These are phyloP conservation scores for Boletus rubescentipes DNA, from an alignment of 768 basidiomycete genomes.

Conservation along the genomic window DNA sequence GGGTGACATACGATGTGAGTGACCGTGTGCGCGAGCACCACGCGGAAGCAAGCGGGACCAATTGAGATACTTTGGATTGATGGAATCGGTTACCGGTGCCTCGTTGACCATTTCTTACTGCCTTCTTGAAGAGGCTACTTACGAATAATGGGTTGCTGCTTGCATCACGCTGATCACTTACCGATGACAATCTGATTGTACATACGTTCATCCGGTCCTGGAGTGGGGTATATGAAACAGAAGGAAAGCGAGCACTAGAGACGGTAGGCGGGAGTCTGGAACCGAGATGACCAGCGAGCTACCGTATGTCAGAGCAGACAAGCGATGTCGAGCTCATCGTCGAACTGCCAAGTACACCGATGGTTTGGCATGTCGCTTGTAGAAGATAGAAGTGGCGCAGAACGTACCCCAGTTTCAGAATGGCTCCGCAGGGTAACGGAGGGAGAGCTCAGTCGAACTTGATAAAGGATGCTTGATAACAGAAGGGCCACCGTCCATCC, in stretches of 20 bases:
- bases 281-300: background rate
- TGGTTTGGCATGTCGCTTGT: background rate
- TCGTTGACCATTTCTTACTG: background rate
- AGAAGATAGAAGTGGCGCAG: background rate
- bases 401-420: background rate
- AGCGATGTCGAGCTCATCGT: conserved; percentile 13
- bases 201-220: background rate
- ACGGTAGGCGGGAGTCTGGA: background rate
- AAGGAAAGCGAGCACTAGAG: background rate
- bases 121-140: background rate
- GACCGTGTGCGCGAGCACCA: background rate
- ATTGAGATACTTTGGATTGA: background rate
- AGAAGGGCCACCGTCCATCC: background rate
- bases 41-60: background rate
- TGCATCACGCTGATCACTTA: background rate
- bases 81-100: background rate
- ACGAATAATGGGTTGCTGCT: background rate
- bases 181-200: background rate
- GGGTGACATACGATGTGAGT: background rate
- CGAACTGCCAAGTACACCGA: background rate
- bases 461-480: conserved; percentile 7
- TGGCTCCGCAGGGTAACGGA: background rate
- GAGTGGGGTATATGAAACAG: background rate
- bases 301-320: background rate
- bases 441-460: background rate